These are phyloP conservation scores for Medicago truncatula DNA, from an alignment of 306 rosid species.

Conservation along the genomic window DNA sequence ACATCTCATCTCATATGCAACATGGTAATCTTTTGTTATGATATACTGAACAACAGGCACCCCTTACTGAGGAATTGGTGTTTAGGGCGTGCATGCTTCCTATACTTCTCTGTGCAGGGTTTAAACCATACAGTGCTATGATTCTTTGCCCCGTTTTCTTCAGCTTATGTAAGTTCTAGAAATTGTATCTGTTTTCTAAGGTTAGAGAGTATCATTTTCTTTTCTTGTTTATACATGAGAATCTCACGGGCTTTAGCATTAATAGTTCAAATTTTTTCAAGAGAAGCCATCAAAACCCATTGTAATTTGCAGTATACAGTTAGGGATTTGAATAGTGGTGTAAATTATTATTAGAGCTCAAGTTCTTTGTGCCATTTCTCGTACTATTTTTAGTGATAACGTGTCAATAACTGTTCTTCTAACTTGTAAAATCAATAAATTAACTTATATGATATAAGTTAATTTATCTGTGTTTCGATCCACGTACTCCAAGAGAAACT, in stretches of 20 bases:
- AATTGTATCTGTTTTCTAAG: constrained; percentile 29
- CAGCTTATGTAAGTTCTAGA: constrained; percentile 78
- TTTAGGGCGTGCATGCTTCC: constrained; percentile 98
- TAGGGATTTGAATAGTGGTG: constrained; percentile 11
- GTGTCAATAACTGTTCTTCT: not conserved
- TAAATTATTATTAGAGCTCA: constrained; percentile 22
- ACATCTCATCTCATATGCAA: constrained; percentile 23
- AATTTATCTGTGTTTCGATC: not conserved
- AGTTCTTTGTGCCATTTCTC: constrained; percentile 16
- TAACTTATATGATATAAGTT: no score
- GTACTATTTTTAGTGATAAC: not conserved
- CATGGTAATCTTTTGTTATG: constrained; percentile 31
- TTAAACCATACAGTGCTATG: constrained; percentile 58
- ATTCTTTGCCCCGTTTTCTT: constrained; percentile 86
- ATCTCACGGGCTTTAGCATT: constrained; percentile 13
- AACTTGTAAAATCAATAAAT: not conserved
- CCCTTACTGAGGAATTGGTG: constrained; percentile 91
- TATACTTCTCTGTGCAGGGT: constrained; percentile 90
- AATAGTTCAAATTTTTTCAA: not conserved
- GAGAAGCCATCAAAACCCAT: constrained; percentile 12
- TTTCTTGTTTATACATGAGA: not conserved
- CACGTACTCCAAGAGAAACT: not conserved
- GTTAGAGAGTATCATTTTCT: constrained; percentile 10
- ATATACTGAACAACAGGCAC: constrained; percentile 81
- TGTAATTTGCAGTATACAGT: not conserved